Evolutionary conservation across 345 rosid genomes (phyloP).

Genomic region (Camelina sativa): DNA sequence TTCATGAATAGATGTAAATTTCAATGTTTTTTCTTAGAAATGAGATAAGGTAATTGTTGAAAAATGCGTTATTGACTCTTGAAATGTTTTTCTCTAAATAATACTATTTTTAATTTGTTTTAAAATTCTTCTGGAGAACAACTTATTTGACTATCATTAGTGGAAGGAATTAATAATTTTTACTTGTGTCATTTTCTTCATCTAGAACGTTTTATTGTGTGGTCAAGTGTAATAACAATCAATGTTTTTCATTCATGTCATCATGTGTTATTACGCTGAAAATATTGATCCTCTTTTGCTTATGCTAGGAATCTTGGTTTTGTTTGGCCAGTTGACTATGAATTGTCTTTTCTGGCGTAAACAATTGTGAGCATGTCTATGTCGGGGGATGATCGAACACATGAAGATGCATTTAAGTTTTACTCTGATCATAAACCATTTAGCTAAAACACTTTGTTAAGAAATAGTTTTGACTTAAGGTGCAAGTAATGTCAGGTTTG

Average conservation of each 20-base stretch:
- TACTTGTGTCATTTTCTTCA: slow-evolving; percentile 2
- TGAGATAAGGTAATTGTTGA: background rate
- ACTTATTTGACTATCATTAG: slow-evolving; percentile 59
- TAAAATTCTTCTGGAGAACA: background rate
- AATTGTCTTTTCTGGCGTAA: too few relatives aligned
- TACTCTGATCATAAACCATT: too few relatives aligned
- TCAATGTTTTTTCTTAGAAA: background rate
- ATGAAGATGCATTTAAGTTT: too few relatives aligned
- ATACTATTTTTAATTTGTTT: background rate
- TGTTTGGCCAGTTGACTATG: too few relatives aligned
- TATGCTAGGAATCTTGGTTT: background rate
- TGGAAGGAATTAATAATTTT: slow-evolving; percentile 67
- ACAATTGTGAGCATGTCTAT: too few relatives aligned
- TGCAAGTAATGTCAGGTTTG: too few relatives aligned
- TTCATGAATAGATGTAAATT: background rate
- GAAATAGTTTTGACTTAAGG: too few relatives aligned
- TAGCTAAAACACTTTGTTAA: too few relatives aligned
- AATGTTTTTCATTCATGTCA: background rate
- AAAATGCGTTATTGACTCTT: background rate
- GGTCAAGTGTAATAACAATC: slow-evolving; percentile 14
- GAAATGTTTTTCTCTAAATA: slow-evolving; percentile 12
- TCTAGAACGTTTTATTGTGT: background rate
- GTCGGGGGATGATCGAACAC: too few relatives aligned
- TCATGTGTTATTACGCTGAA: too few relatives aligned
- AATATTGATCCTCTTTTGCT: too few relatives aligned